Conservation (phyloP, 441 rosid genomes). For the Erysimum pusillum region DNA sequence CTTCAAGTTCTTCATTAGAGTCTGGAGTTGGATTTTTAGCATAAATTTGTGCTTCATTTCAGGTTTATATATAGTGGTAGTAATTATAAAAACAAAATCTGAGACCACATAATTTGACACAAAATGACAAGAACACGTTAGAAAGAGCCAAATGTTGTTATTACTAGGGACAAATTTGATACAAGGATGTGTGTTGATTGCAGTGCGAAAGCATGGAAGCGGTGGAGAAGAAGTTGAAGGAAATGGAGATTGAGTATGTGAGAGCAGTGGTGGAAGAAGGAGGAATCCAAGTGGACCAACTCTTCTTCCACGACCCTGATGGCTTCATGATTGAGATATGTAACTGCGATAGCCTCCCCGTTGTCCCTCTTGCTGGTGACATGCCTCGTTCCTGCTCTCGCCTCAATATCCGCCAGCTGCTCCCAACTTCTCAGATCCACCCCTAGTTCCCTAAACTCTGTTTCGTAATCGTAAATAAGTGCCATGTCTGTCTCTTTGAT, state of each 20-base stretch:
- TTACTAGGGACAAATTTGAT: background rate
- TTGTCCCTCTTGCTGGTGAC: conserved; percentile 74
- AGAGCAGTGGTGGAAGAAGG: conserved; percentile 86
- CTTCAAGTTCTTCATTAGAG: no score
- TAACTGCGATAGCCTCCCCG: conserved; percentile 83
- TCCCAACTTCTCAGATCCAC: conserved; percentile 55
- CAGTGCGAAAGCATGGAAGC: conserved; percentile 85
- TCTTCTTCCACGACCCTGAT: conserved; percentile 95
- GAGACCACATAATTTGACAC: background rate
- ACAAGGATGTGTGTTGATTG: conserved; percentile 3
- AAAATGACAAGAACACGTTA: background rate
- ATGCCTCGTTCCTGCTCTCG: conserved; percentile 69
- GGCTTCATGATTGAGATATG: conserved; percentile 98
- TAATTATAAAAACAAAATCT: background rate
- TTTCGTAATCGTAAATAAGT: background rate
- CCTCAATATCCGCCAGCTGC: conserved; percentile 53
- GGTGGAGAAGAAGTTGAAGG: conserved; percentile 85
- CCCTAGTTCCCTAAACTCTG: conserved; percentile 44
- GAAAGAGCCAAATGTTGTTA: background rate
- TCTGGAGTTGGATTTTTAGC: no score
- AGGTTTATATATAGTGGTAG: no score
- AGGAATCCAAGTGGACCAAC: conserved; percentile 80
- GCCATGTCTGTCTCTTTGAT: conserved; percentile 12
- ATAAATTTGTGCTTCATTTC: no score
- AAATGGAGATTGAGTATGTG: conserved; percentile 63